Evolutionary conservation across 768 basidiomycete genomes (phyloP).

Genomic region (Trametes punicea): DNA sequence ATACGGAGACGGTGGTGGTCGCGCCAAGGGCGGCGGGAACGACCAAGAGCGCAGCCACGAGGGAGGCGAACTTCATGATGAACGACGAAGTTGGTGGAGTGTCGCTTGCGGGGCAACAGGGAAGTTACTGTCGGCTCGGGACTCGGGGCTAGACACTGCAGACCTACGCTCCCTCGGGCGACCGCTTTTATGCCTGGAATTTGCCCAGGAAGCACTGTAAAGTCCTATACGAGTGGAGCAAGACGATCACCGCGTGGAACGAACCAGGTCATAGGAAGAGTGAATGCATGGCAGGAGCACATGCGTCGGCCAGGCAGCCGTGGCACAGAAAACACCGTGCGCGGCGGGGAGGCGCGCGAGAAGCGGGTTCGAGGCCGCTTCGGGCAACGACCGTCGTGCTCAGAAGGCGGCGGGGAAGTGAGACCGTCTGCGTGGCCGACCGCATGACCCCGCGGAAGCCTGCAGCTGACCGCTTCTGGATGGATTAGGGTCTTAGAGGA

Average conservation of each 20-base stretch:
- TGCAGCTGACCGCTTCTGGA: conserved; percentile 9
- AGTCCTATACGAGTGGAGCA: background rate
- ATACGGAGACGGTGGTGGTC: conserved; percentile 21
- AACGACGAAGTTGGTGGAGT: background rate
- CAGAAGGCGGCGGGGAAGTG: conserved; percentile 3
- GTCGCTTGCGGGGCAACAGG: background rate
- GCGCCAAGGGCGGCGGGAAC: conserved; percentile 8
- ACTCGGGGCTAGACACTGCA: background rate
- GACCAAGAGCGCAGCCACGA: conserved; percentile 8
- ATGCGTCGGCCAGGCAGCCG: background rate
- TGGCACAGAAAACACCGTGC: conserved; percentile 3
- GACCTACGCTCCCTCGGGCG: background rate
- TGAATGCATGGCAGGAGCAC: conserved; percentile 1
- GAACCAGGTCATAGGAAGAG: background rate
- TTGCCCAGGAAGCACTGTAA: background rate
- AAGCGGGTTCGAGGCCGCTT: background rate
- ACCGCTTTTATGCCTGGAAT: background rate
- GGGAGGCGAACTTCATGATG: conserved; percentile 21
- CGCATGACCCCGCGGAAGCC: conserved; percentile 8
- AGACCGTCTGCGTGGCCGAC: conserved; percentile 7
- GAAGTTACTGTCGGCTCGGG: no score
- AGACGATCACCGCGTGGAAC: background rate
- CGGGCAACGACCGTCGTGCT: conserved; percentile 1
- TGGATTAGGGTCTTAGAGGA: background rate
- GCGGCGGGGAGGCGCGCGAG: background rate